Evolutionary conservation across 805 yeast genomes (phyloP).

Genomic region (Saccharomycopsis guyanensis): DNA sequence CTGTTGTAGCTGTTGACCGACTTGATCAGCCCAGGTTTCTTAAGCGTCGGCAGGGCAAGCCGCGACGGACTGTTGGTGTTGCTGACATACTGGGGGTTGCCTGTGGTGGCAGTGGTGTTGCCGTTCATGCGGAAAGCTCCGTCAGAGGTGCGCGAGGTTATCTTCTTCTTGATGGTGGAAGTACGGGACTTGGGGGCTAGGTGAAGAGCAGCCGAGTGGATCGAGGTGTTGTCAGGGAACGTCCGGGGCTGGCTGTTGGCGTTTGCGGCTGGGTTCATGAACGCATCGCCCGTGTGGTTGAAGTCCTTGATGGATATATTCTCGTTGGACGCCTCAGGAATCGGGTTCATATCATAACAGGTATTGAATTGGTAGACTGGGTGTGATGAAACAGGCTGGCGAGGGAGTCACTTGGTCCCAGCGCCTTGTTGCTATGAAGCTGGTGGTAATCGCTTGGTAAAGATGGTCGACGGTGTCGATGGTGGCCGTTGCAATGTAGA

Average conservation of each 20-base stretch:
- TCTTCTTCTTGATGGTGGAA: slow-evolving; percentile 9
- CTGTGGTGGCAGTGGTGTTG: background rate
- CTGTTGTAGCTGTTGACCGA: background rate
- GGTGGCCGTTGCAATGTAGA: too few relatives aligned
- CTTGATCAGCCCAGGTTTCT: background rate
- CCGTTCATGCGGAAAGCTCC: slow-evolving; percentile 9
- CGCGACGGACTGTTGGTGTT: background rate
- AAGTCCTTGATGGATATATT: slow-evolving; percentile 12
- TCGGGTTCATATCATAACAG: slow-evolving; percentile 5
- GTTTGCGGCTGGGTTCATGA: slow-evolving; percentile 5
- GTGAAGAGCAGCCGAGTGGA: slow-evolving; percentile 9
- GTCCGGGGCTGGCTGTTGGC: slow-evolving; percentile 4
- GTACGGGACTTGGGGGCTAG: slow-evolving; percentile 13
- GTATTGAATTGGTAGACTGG: background rate
- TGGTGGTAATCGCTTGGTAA: too few relatives aligned
- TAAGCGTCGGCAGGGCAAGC: background rate
- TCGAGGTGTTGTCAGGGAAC: slow-evolving; percentile 3
- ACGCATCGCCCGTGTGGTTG: slow-evolving; percentile 12
- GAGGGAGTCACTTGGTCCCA: too few relatives aligned
- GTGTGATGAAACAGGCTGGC: too few relatives aligned
- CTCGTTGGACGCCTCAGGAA: slow-evolving; percentile 13
- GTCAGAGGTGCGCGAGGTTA: slow-evolving; percentile 5
- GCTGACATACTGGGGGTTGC: background rate
- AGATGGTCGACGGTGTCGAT: too few relatives aligned
- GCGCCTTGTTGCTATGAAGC: too few relatives aligned